phyloP scores from a whole-genome alignment of 306 rosid genomes.

The Fragaria vesca region DNA sequence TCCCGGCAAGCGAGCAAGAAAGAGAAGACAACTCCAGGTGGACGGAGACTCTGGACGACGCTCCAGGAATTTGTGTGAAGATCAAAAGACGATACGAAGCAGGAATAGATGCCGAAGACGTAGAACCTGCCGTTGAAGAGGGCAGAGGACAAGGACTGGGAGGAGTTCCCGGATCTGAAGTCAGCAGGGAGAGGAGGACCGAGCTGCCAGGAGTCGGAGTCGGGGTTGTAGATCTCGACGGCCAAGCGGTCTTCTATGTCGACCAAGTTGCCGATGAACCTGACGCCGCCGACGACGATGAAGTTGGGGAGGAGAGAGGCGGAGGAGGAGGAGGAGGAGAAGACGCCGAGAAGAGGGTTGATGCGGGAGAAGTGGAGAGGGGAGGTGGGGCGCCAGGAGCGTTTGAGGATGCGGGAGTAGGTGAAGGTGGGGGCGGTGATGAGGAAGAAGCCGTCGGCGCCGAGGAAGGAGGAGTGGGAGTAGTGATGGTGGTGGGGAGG shows the following conservation, averaged over 20 bases:
- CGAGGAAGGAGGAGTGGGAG: conserved; percentile 54
- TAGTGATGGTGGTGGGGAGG: conserved; percentile 14
- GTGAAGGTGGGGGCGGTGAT: conserved; percentile 58
- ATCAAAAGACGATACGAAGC: conserved; percentile 63
- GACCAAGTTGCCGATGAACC: conserved; percentile 67
- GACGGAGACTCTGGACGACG: conserved; percentile 63
- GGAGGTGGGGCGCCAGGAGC: conserved; percentile 44
- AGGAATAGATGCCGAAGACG: conserved; percentile 68
- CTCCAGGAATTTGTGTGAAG: conserved; percentile 52
- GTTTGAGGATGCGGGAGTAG: conserved; percentile 48
- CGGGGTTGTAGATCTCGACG: conserved; percentile 66
- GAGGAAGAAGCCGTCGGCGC: conserved; percentile 59
- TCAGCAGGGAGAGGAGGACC: conserved; percentile 70
- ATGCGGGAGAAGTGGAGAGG: conserved; percentile 66
- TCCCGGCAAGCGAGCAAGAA: conserved; percentile 59
- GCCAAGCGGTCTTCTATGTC: conserved; percentile 80
- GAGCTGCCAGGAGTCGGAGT: conserved; percentile 46
- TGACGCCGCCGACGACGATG: conserved; percentile 75
- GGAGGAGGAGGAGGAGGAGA: conserved; percentile 14
- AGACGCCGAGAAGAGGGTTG: conserved; percentile 79
- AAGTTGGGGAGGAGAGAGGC: conserved; percentile 26
- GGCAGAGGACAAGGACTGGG: conserved; percentile 70
- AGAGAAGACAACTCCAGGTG: conserved; percentile 64
- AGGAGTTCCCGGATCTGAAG: conserved; percentile 68
- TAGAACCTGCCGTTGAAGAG: conserved; percentile 48